Percentiles rank a stretch among this genome's conserved stretches.
Conservation (phyloP, 2,329 filamentous ascomycete species). For the Arthrobotrys pseudoclavata region DNA sequence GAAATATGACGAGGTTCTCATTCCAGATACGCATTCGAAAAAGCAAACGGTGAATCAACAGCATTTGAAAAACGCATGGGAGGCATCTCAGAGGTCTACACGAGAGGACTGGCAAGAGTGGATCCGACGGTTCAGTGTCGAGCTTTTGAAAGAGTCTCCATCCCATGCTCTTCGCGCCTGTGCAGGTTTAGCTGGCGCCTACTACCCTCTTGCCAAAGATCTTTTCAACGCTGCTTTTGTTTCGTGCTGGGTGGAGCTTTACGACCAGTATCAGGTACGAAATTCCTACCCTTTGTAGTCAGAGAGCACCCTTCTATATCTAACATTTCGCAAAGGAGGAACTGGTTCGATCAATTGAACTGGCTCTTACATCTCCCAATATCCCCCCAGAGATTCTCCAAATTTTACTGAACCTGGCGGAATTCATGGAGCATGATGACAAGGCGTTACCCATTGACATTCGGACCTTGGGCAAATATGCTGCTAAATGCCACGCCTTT, state of each 20-base stretch:
- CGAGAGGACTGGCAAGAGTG: constrained; percentile 99
- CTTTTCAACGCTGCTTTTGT: constrained; percentile 99
- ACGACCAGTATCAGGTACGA: constrained; percentile 84
- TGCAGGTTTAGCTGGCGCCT: constrained; percentile 88
- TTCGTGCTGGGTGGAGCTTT: constrained; percentile 98
- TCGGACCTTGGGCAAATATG: constrained; percentile 90
- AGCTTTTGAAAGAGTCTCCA: constrained; percentile 92
- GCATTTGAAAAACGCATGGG: constrained; percentile 96
- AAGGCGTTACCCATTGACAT: constrained; percentile 99
- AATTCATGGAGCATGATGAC: constrained; percentile 99
- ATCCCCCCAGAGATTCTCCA: constrained; percentile 96
- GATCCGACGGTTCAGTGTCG: constrained; percentile 96
- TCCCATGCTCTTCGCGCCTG: constrained; percentile 95
- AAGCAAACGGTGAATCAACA: constrained; percentile 98
- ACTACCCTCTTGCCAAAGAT: constrained; percentile 89
- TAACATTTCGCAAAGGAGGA: constrained; percentile 73
- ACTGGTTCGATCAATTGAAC: constrained; percentile 93
- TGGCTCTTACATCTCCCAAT: constrained; percentile 92
- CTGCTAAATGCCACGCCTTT: constrained; percentile 95
- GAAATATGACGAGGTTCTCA: constrained; percentile 81
- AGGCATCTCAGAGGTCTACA: constrained; percentile 94
- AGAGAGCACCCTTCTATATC: neutral
- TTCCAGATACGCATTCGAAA: constrained; percentile 87
- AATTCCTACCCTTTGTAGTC: neutral
- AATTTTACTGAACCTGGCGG: constrained; percentile 91